phyloP scores from a whole-genome alignment of 129 eudicot genomes.

The Helianthus tuberosus region DNA sequence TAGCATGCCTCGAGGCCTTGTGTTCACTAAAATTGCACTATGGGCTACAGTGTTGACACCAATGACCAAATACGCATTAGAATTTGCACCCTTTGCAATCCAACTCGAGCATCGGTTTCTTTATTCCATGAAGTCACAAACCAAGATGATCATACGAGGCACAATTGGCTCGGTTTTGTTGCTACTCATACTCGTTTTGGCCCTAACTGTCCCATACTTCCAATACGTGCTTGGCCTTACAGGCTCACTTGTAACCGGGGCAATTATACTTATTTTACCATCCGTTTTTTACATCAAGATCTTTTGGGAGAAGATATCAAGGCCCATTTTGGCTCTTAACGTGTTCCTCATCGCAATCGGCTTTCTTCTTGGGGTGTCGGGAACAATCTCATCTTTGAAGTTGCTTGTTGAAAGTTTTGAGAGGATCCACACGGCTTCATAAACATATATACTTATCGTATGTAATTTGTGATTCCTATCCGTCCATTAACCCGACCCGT shows the following conservation, averaged over 20 bases:
- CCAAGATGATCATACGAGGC: conserved; percentile 70
- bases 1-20: conserved; percentile 68
- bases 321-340: conserved; percentile 45
- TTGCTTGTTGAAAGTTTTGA: conserved; percentile 47
- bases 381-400: conserved; percentile 75
- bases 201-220: conserved; percentile 82
- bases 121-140: conserved; percentile 46
- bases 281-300: conserved; percentile 77
- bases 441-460: background rate
- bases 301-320: conserved; percentile 52
- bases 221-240: conserved; percentile 85
- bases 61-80: conserved; percentile 89
- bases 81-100: conserved; percentile 81
- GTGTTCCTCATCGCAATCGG: conserved; percentile 46
- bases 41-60: conserved; percentile 93
- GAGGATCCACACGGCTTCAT: conserved; percentile 34
- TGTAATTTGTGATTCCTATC: too few species aligned
- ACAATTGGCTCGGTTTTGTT: conserved; percentile 65
- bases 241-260: conserved; percentile 72
- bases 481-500: too few species aligned
- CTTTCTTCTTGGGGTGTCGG: conserved; percentile 49
- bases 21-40: conserved; percentile 70
- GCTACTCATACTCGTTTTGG: conserved; percentile 55
- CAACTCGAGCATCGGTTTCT: conserved; percentile 75
- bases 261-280: conserved; percentile 67